Evolutionary conservation across 192 early-diverging fungal species (phyloP), one percentile per base, ranked within the genome.

Genomic region (Umbelopsis isabellina): DNA sequence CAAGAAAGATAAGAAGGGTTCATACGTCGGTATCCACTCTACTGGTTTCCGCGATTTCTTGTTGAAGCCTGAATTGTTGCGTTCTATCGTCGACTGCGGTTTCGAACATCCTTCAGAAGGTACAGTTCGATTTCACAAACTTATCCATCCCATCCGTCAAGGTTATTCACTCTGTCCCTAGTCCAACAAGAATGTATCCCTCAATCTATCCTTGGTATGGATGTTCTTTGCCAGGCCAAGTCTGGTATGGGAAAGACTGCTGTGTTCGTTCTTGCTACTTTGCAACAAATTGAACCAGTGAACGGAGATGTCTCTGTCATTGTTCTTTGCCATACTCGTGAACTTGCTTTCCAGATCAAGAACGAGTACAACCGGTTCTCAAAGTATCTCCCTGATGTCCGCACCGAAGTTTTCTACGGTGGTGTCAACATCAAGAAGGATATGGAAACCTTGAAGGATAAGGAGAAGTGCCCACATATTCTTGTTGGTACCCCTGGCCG

Each of bases 121-220:
- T 91, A 78, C 46, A 61, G 58, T 61, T 46, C 35, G 23, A 33
- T 30, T 55, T 64, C 49, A 20, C 8, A 16, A 21, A 23, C 30
- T 16, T 27, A n/a, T 13, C 25, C 27, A 46, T 25, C 35, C 13
- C 7, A 1, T 46, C 45, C 44, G 1, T 21, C 37, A 49, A 30
- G 27, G 44, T 44, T 37, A 61, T 12, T 49, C 23, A 25, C 41
- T 47, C 21, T 3, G 20, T 71, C 22, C 25, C 55, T 75, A 93
- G 97, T 99, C 30, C 97, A 99, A 84, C 97, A 99, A 80, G 95
- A 97, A 82, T 96, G 94, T 75, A 97, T 99, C 73, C 96, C 97
- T 48, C 96, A 97, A 71, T 94, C 97, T 45, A 95, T 98, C 72
- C 83, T 98, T 67, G 95, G 95, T 69, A 96, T 92, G 86, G 97